These are phyloP conservation scores for Xylaria polymorpha DNA, from an alignment of 2,329 filamentous ascomycete species.

Conservation along the genomic window DNA sequence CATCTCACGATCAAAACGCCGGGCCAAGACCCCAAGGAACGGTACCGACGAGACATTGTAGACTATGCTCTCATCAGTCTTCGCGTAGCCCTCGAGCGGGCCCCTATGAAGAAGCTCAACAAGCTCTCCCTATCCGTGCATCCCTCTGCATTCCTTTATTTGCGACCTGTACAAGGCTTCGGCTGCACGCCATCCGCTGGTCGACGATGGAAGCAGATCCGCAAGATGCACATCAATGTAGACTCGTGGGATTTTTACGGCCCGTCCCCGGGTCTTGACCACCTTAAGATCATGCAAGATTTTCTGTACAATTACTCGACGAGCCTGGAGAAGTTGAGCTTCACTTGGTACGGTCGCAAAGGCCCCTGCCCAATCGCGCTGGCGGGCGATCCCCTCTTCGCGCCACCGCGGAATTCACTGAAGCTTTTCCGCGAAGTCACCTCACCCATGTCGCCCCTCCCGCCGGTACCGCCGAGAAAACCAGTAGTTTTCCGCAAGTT, in stretches of 20 bases:
- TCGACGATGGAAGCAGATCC: slow-evolving; percentile 82
- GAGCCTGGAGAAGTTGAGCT: slow-evolving; percentile 75
- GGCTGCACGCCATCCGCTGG: slow-evolving; percentile 78
- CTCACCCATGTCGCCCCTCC: slow-evolving; percentile 71
- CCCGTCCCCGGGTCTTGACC: slow-evolving; percentile 71
- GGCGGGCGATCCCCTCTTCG: slow-evolving; percentile 75
- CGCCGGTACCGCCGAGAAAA: slow-evolving; percentile 62
- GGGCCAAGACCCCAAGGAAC: slow-evolving; percentile 73
- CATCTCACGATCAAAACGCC: slow-evolving; percentile 83
- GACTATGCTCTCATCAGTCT: slow-evolving; percentile 91
- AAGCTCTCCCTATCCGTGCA: slow-evolving; percentile 82
- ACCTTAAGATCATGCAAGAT: slow-evolving; percentile 82
- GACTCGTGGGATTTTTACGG: slow-evolving; percentile 75
- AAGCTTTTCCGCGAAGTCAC: slow-evolving; percentile 75
- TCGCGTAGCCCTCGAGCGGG: slow-evolving; percentile 83
- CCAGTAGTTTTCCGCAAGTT: slow-evolving; percentile 75
- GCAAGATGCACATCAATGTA: slow-evolving; percentile 77
- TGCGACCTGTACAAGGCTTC: slow-evolving; percentile 79
- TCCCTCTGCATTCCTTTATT: slow-evolving; percentile 78
- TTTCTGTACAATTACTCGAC: slow-evolving; percentile 79
- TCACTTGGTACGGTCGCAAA: slow-evolving; percentile 79
- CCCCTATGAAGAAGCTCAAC: slow-evolving; percentile 71
- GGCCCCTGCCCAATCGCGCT: slow-evolving; percentile 80
- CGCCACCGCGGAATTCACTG: slow-evolving; percentile 62
- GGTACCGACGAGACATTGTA: slow-evolving; percentile 80